Base-by-base conservation (phyloP, 2,329 filamentous ascomycete species). In the Erysiphe pulchra region DNA sequence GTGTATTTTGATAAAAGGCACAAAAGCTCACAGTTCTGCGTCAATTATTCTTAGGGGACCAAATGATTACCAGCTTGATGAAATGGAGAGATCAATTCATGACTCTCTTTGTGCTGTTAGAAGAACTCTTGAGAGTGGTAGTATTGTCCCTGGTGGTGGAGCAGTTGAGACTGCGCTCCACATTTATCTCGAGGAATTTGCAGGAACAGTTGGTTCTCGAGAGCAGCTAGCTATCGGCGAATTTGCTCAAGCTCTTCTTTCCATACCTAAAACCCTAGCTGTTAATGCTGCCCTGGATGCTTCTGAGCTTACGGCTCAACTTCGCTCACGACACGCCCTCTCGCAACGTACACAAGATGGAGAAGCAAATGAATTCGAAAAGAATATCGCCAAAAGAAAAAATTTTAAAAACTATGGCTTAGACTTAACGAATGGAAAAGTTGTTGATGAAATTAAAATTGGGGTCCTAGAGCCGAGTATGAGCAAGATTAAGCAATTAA, bases 1-100 rank as follows among this genome's bases (percentile, higher is more conserved):
- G 68, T 95, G 87, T 63, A 98, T 98, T 53, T 66, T 98, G 51
- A 73, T 98, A 60, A 93, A 90, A 69, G 87, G 87, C 46, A 93
- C 90, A 57, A 95, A 94, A 68, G 73, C 80, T 28, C 84, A 90
- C 64, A 90, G 80, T 2, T 92, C 86, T 7, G 86, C 90, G 30
- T 98, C 90, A 16, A 85, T 94, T 62, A 92, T 98, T 54, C 80
- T 98, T 46, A 82, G 90, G 48, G 90, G 90, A 41, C 72, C 90
- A 54, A 95, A 98, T 64, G 90, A 98, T 63, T 95, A 81, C 66
- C 83, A 84, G 49, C 75, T 98, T 30, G 90, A 98, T 58, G 90
- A 98, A 70, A 98, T 95, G 87, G 90, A 98, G 70, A 81, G 90
- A 52, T 95, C 90, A 1, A 77, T 98, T 16, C 90, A 98, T 66